Evolutionary conservation across 2,329 filamentous ascomycete species (phyloP), one percentile per base, ranked within the genome.

Genomic region (Fusarium napiforme): DNA sequence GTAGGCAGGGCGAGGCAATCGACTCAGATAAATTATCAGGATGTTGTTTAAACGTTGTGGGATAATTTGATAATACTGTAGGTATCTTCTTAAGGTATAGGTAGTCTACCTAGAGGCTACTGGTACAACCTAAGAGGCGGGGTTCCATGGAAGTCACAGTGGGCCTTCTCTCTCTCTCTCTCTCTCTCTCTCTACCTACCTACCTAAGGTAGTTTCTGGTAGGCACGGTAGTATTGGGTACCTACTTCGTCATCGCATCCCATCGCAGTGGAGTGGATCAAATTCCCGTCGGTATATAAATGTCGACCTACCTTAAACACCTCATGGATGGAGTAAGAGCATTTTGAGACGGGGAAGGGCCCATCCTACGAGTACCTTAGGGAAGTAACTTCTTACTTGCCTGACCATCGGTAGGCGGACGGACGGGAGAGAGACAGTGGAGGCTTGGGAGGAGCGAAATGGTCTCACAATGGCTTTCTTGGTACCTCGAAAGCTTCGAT

Each of bases 51-150:
- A 47, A 42, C 45, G 71, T 61, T 62, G 70, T 71, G 69, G 60
- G 59, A 74, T 57, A 71, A 71, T 68, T 73, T 68, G 71, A 73
- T 60, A 67, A 67, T 57, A 23, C 19, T 43, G 64, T 60, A 67
- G 64, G 40, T 30, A 43, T 28, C 45, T 18, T 46, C 18, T 46
- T 46, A 46, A 46, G 43, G 43, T 30, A 23, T 10, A 23, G 21
- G 39, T 16, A 49, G 46, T 32, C 32, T 32, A 32, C 12, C 46
- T 32, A n/a, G 21, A 50, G 42, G 61, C 47, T 66, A 23, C 23
- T 23, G 23, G 23, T 23, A 56, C 52, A 68, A 21, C 26, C 45
- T 46, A 28, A 52, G 71, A 60, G 71, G 71, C 71, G 71, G 71
- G 71, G 71, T 74, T 72, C 42, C n/a, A 61, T 64, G 43, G 45